Conservation (phyloP, 148 eudicot genomes). For the Vaccinium macrocarpon region DNA sequence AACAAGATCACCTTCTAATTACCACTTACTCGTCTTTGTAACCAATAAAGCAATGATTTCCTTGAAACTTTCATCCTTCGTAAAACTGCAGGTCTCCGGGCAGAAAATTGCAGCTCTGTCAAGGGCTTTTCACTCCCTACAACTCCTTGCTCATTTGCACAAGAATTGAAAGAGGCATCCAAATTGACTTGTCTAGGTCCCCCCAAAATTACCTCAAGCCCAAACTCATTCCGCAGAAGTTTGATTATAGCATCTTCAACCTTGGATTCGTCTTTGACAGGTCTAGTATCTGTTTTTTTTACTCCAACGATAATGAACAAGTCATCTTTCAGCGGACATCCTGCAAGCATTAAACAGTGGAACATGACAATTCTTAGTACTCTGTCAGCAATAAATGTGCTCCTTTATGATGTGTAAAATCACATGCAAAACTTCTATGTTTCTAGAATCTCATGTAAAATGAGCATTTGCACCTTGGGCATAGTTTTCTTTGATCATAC, state of each 20-base stretch:
- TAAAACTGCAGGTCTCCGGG: slow-evolving; percentile 68
- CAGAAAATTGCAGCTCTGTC: slow-evolving; percentile 27
- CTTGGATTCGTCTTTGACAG: slow-evolving; percentile 16
- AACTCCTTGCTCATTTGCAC: slow-evolving; percentile 17
- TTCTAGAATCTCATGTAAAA: slow-evolving; percentile 1
- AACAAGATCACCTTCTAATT: slow-evolving; percentile 8
- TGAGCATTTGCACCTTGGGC: slow-evolving; percentile 44
- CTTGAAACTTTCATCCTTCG: slow-evolving; percentile 59
- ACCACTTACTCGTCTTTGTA: slow-evolving; percentile 37
- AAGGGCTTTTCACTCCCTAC: slow-evolving; percentile 10
- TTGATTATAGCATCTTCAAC: slow-evolving; percentile 55
- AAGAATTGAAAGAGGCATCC: slow-evolving; percentile 14
- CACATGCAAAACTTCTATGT: not conserved
- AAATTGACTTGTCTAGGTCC: slow-evolving; percentile 26
- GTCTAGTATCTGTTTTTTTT: slow-evolving; percentile 23
- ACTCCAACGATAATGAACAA: slow-evolving; percentile 60
- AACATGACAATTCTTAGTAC: slow-evolving; percentile 7
- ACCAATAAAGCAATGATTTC: slow-evolving; percentile 61
- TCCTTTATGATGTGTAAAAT: not conserved
- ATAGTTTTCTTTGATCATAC: slow-evolving; percentile 78
- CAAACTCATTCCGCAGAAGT: slow-evolving; percentile 60
- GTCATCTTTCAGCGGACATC: slow-evolving; percentile 59
- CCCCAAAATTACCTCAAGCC: slow-evolving; percentile 60
- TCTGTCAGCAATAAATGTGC: not conserved
- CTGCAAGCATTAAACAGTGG: slow-evolving; percentile 42